Evolutionary conservation across 495 filamentous ascomycete species (phyloP).

Genomic region (Aspergillus haitiensis): DNA sequence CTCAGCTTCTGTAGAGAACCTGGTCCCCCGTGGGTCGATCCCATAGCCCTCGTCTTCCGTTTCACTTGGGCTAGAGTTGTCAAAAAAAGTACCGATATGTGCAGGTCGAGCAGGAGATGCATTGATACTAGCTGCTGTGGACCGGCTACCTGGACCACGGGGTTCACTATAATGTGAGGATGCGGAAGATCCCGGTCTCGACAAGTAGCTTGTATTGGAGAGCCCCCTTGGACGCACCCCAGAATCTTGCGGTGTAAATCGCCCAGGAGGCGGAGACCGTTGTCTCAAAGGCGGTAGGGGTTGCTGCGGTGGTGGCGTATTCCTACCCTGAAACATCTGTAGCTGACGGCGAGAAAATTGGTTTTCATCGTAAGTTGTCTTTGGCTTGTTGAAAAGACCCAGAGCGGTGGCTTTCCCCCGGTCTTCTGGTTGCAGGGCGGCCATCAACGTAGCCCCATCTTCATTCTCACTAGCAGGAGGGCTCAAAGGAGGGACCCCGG

Average conservation of each 20-base stretch:
- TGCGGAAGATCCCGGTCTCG: constrained; percentile 44
- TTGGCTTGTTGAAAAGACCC: constrained; percentile 80
- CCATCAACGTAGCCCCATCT: constrained; percentile 54
- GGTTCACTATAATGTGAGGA: constrained; percentile 48
- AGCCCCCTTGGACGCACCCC: constrained; percentile 40
- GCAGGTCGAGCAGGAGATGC: constrained; percentile 34
- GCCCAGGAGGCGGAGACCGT: constrained; percentile 37
- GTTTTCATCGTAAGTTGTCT: constrained; percentile 74
- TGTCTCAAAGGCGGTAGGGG: constrained; percentile 31
- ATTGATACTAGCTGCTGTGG: constrained; percentile 29
- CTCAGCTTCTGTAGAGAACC: constrained; percentile 35
- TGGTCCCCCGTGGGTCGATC: constrained; percentile 24
- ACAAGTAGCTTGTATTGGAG: constrained; percentile 45
- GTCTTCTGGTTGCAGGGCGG: constrained; percentile 71
- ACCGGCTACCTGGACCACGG: constrained; percentile 31
- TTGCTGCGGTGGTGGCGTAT: constrained; percentile 24
- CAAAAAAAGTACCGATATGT: constrained; percentile 43
- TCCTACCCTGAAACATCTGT: constrained; percentile 70
- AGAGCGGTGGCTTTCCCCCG: constrained; percentile 82
- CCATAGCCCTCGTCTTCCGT: constrained; percentile 42
- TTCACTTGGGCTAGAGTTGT: constrained; percentile 45
- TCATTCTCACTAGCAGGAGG: constrained; percentile 70
- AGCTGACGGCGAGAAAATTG: constrained; percentile 81
- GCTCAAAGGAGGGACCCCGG: constrained; percentile 64
- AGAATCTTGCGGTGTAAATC: constrained; percentile 32